Conservation (phyloP, 78 protist genomes). For the slime mould (Dictyostelium discoideum) region DNA sequence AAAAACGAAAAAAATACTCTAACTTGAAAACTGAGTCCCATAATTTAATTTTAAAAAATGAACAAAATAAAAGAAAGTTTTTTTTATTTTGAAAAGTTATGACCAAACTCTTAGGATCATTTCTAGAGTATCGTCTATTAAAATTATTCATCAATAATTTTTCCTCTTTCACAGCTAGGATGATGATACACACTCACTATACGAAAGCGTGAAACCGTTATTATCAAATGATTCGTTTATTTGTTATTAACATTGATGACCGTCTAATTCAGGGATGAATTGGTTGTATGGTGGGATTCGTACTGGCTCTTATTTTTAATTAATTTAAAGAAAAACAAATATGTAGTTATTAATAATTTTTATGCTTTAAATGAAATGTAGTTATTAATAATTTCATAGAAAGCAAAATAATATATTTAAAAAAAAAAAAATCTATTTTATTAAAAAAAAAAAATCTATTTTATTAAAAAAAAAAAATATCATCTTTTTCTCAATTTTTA, state of each 20-base stretch:
- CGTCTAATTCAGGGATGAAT: neutral
- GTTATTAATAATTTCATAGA: no score
- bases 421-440: no score
- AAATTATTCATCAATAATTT: slow-evolving; percentile 1
- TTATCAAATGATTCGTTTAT: neutral
- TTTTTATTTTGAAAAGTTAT: neutral
- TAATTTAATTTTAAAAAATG: no score
- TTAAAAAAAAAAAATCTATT: no score
- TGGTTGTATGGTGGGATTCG: neutral
- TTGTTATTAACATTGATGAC: neutral
- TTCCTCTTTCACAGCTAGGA: neutral
- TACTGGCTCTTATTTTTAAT: neutral
- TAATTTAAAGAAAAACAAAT: neutral
- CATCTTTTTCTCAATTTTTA: no score
- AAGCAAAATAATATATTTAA: no score
- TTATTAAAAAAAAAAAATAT: no score
- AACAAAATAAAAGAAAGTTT: neutral
- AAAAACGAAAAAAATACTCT: neutral
- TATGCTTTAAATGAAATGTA: no score
- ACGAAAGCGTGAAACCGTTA: neutral
- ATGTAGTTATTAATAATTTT: no score
- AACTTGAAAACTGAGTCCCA: no score
- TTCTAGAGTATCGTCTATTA: neutral
- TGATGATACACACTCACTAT: neutral
- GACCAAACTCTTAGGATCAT: slow-evolving; percentile 11